Conservation (phyloP, 164 flowering plant genomes). For the Nymphaea thermarum region DNA sequence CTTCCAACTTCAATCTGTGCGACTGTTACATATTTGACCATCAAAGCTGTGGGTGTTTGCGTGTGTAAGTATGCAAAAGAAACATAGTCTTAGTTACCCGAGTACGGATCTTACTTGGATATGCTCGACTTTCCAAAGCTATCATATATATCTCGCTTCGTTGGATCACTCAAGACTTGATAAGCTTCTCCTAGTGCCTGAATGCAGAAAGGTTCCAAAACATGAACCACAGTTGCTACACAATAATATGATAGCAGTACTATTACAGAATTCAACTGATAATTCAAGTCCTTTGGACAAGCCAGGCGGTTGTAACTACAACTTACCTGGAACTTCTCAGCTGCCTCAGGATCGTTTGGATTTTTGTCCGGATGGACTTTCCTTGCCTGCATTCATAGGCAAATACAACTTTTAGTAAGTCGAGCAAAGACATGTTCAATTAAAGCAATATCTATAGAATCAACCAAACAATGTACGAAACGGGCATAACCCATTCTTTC, state of each 20-base stretch:
- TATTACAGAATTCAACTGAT: too few species aligned
- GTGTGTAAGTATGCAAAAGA: background rate
- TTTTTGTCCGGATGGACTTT: conserved; percentile 95
- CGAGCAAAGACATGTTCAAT: background rate
- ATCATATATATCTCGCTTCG: conserved; percentile 71
- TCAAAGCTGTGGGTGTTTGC: too few species aligned
- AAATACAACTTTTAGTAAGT: background rate
- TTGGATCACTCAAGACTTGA: conserved; percentile 85
- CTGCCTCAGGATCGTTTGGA: conserved; percentile 78
- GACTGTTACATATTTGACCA: too few species aligned
- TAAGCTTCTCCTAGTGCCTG: conserved; percentile 93
- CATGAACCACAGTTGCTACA: background rate
- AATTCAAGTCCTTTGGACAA: too few species aligned
- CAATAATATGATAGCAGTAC: too few species aligned
- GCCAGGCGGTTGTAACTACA: background rate
- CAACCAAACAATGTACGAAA: background rate
- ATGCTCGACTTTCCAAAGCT: conserved; percentile 57
- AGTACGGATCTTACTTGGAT: conserved; percentile 41
- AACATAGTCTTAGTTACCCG: background rate
- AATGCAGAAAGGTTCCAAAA: background rate
- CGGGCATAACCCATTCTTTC: too few species aligned
- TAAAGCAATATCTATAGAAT: background rate
- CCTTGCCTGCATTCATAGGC: conserved; percentile 48
- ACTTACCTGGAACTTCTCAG: conserved; percentile 80
- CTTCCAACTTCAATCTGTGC: too few species aligned